Evolutionary conservation across 805 yeast genomes (phyloP), one percentile per base, ranked within the genome.

Genomic region (Schizosaccharomyces osmophilus): DNA sequence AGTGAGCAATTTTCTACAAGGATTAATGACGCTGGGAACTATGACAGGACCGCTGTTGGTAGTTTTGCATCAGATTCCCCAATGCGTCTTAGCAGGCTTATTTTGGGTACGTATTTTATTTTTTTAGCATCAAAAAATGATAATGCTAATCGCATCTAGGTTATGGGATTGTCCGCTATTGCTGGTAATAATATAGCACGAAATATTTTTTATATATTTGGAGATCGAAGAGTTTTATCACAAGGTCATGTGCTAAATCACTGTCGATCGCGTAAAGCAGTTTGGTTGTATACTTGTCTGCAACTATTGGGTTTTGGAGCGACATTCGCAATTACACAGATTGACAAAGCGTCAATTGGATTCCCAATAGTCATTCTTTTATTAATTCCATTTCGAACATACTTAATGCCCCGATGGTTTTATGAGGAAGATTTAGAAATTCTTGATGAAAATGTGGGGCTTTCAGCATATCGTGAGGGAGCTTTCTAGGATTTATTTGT

Each of bases 71-170:
- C 73, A 81, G 39, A 84, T 90, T 32, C 98, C 98, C 0, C 97
- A 90, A 69, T 93, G 94, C 6, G 95, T 90, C 0, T 74, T 90
- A 22, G 85, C 96, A 0, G 98, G 98, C 0, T 74, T 93, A 59
- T 90, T 93, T 69, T 89, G 88, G 76, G 51, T 45, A n/a, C 17
- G 22, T 45, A 1, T 45, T 45, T 45, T 45, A 19, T 45, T n/a
- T 13, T 17, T 45, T n/a, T 19, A n/a, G 22, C 2, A 9, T 5
- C 3, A 5, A 1, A 11, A 15, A 19, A 45, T 45, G 5, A 19
- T 45, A 1, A 5, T 43, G 13, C 22, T 24, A 19, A 24, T 9
- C 5, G 22, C 32, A 31, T 45, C 3, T n/a, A 45, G 51, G 81
- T 87, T 64, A 90, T 90, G 97, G 97, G 95, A 0, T 59, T 63